A percentile compares a stretch with the other conserved stretches of the same genome.
Evolutionary conservation across 2,329 filamentous ascomycete genomes (phyloP).

Genomic region (Pseudocercospora vitis): DNA sequence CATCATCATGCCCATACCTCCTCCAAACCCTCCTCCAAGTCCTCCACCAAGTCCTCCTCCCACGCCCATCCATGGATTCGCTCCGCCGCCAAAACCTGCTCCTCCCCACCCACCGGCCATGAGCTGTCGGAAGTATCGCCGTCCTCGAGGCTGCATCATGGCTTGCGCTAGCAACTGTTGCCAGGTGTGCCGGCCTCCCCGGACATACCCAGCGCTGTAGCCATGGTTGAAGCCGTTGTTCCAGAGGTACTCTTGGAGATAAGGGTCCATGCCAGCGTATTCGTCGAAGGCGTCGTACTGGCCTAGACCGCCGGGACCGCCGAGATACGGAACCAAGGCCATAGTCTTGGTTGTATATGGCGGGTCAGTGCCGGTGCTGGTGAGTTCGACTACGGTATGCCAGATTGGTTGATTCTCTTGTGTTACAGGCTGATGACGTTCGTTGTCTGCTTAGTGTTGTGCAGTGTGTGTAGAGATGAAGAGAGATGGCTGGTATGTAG

Average conservation of each 20-base stretch:
- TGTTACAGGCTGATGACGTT: neutral
- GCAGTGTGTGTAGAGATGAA: neutral
- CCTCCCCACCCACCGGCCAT: no score
- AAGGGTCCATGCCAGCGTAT: no score
- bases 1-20: conserved; percentile 6
- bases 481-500: neutral
- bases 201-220: neutral
- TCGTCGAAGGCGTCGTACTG: conserved; percentile 1
- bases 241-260: no score
- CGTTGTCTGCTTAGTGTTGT: neutral
- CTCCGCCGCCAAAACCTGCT: neutral
- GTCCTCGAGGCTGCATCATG: neutral
- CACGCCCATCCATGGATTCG: conserved; percentile 4
- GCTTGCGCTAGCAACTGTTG: neutral
- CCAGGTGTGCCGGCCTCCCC: neutral
- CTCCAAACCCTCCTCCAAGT: no score
- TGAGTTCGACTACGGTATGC: no score
- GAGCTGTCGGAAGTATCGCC: neutral
- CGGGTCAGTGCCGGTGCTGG: neutral
- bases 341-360: neutral
- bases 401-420: no score
- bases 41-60: conserved; percentile 2
- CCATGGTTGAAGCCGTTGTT: no score
- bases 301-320: neutral
- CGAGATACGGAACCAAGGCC: neutral